Percentiles rank a stretch among this genome's conserved stretches.
Evolutionary conservation across 2,329 filamentous ascomycete genomes (phyloP).

Genomic region (Iodosphaeria phyllophila): DNA sequence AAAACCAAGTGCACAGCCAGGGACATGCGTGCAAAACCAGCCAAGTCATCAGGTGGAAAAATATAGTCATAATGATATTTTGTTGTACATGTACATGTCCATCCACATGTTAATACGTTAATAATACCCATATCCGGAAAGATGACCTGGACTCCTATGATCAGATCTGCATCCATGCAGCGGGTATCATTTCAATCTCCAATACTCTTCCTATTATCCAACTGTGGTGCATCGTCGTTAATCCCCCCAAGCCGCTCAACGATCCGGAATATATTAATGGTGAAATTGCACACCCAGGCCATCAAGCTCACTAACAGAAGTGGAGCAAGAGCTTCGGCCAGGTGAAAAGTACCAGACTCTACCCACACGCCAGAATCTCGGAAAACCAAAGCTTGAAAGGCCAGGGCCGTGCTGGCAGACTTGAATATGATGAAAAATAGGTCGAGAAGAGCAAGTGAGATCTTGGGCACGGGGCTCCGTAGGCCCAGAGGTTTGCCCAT

Average conservation of each 20-base stretch:
- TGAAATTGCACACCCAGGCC: slow-evolving; percentile 3
- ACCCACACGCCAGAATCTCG: not conserved
- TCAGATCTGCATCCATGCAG: too few relatives aligned
- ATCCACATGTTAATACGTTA: too few relatives aligned
- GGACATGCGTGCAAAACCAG: too few relatives aligned
- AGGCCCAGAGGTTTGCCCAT: slow-evolving; percentile 82
- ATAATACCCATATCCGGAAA: too few relatives aligned
- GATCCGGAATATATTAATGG: slow-evolving; percentile 3
- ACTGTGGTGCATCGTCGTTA: slow-evolving; percentile 1
- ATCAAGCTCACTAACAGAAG: slow-evolving; percentile 2
- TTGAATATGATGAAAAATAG: slow-evolving; percentile 96
- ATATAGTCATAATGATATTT: too few relatives aligned
- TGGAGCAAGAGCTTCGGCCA: slow-evolving; percentile 1
- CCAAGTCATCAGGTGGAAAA: too few relatives aligned
- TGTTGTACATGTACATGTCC: too few relatives aligned
- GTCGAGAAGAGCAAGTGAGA: slow-evolving; percentile 77
- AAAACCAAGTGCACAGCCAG: too few relatives aligned
- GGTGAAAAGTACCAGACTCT: not conserved
- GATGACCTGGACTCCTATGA: too few relatives aligned
- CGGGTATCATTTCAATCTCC: slow-evolving; percentile 3
- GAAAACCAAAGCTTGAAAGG: slow-evolving; percentile 46
- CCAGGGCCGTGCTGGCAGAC: slow-evolving; percentile 76
- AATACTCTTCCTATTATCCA: not conserved
- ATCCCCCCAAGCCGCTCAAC: slow-evolving; percentile 3
- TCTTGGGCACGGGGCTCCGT: slow-evolving; percentile 67